Base-by-base conservation (phyloP, 306 rosid genomes). In the Herpetospermum pedunculosum region DNA sequence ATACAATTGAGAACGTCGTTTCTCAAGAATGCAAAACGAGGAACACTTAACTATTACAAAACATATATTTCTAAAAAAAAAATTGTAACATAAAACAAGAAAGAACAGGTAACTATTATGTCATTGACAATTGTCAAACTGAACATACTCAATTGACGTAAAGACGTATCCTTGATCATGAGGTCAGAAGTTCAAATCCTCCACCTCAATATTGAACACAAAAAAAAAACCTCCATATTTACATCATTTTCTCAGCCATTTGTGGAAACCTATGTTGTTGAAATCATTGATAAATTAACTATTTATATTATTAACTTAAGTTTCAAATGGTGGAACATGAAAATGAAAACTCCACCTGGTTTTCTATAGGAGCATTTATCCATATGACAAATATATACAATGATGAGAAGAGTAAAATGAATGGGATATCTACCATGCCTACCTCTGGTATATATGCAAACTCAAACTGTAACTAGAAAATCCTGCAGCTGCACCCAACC, bases 401-500 rank as follows among this genome's bases (percentile, higher is more conserved):
- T 65, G 32, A 19, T 38, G 28, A 38, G 29, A 4, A 18, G 26
- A 3, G 70, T 62, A 32, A 65, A 34, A 37, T 55, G 30, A 38
- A 65, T 18, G 50, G 50, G 19, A 41, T 21, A 67, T 41, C 35
- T 13, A 67, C 35, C 35, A 12, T 41, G 35, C 35, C 49, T 67
- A 40, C 48, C 30, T 38, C n/a, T 10, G 48, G 37, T 46, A 23
- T 14, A 25, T 67, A 2, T 67, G 53, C 75, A 72, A 58, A 64
- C 76, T 85, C 85, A 89, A 65, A 85, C 70, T 6, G 96, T 26
- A 35, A 89, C 76, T 29, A 77, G 47, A n/a, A 91, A 74, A 73
- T 88, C 85, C 78, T 86, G 89, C 78, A 94, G 70, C 60, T 87
- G 85, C 71, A 94, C 84, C 97, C 97, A 91, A 5, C 98, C 98